A percentile compares a stretch with the other conserved stretches of the same genome.
Conservation (phyloP, 352 stramenopile species). For the Pythium aquatile region DNA sequence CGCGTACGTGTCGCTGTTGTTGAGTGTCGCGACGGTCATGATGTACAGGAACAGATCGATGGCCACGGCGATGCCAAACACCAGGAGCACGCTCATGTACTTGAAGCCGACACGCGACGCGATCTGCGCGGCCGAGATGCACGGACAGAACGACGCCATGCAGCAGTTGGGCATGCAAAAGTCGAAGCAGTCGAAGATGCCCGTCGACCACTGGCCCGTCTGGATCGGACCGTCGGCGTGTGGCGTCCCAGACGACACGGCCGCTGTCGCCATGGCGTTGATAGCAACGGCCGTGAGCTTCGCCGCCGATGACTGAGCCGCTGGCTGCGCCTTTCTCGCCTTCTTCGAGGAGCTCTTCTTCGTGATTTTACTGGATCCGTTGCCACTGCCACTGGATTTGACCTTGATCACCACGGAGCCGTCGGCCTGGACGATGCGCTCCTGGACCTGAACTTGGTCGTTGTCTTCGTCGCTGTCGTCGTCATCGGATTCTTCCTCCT, state of each 20-base stretch:
- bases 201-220: constrained; percentile 18
- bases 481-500: not conserved
- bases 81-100: constrained; percentile 14
- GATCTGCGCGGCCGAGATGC: constrained; percentile 22
- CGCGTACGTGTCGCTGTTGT: not conserved
- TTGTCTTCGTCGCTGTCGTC: not conserved
- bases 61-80: not conserved
- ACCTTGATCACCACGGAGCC: constrained; percentile 1
- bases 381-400: not conserved
- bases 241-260: not conserved
- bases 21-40: not conserved
- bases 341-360: constrained; percentile 2
- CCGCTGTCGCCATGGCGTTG: not conserved
- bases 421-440: not conserved
- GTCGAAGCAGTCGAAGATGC: constrained; percentile 23
- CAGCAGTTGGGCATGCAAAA: constrained; percentile 25
- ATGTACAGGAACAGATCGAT: not conserved
- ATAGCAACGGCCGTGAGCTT: not conserved
- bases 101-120: constrained; percentile 18
- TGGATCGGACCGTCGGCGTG: not conserved
- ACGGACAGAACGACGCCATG: constrained; percentile 28
- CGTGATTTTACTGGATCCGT: not conserved
- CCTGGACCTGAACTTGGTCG: not conserved
- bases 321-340: not conserved
- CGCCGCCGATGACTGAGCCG: not conserved